Evolutionary conservation across 2,329 filamentous ascomycete genomes (phyloP), one percentile per base, ranked within the genome.

Genomic region (Beauveria brongniartii): DNA sequence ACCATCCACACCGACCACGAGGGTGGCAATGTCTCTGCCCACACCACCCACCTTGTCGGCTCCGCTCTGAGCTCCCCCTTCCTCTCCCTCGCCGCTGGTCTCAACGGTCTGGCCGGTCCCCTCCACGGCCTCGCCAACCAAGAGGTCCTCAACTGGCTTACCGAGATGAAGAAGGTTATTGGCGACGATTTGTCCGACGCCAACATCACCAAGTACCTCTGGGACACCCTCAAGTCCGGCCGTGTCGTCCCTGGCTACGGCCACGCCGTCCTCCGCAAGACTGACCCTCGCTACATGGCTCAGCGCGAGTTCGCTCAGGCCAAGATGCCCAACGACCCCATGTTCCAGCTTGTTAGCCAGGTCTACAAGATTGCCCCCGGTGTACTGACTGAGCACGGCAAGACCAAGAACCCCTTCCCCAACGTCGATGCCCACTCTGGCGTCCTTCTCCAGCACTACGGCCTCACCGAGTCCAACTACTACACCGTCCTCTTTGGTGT

Each of bases 1-100:
- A 97, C 94, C 81, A 99, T 99, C 80, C 94, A 99, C 90, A 93
- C 94, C 65, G 94, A 99, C 79, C 94, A 99, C 85, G 94, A 99
- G 85, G 94, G 94, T 82, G 94, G 94, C 70, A 99, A 99, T 80
- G 94, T 99, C 80, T 91, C 86, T 76, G 94, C 94, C 68, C 94
- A 99, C 86, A 96, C 94, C 76, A 97, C 94, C 68, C 94, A 99
- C 84, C 83, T 99, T 76, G 94, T 99, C 71, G 94, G 94, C 77
- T 91, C 87, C 73, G 93, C 94, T 70, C 88, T 99, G 73, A 96
- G 90, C 86, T 99, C 94, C 67, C 92, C 94, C 67, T 95, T 95
- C 87, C 88, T 99, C 69, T 99, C 94, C 63, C 85, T 99, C 68
- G 88, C 94, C 71, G 94, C 94, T 73, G 94, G 94, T 80, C 88